A percentile compares a stretch with the other conserved stretches of the same genome.
These are phyloP conservation scores for Aurinia saxatilis DNA, from an alignment of 345 rosid genomes.

Conservation along the genomic window DNA sequence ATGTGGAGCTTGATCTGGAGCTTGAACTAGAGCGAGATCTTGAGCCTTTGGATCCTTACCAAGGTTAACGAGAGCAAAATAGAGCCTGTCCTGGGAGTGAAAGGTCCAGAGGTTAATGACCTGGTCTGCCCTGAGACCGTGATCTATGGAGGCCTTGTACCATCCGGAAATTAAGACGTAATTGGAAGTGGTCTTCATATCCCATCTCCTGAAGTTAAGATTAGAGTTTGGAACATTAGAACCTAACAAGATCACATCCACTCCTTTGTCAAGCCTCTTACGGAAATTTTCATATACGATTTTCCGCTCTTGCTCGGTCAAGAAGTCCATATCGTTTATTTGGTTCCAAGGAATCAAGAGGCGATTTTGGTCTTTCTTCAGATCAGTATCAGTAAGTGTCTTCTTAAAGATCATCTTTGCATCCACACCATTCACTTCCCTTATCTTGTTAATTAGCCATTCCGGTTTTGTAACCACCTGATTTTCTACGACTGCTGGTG, in stretches of 20 bases:
- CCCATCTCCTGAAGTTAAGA: slow-evolving; percentile 15
- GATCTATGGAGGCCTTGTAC: background rate
- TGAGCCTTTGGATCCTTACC: background rate
- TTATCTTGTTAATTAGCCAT: slow-evolving; percentile 5
- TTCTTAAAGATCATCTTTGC: background rate
- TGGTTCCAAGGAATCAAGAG: background rate
- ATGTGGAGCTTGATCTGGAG: no score
- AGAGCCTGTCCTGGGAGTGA: background rate
- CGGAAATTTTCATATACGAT: background rate
- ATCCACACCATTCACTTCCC: background rate
- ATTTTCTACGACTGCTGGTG: no score
- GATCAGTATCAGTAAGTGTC: background rate
- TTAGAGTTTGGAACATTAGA: background rate
- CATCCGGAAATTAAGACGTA: background rate
- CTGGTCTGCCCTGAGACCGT: background rate
- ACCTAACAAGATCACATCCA: background rate
- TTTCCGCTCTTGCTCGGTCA: background rate
- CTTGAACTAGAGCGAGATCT: background rate
- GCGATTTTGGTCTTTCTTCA: background rate
- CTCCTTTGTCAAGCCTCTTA: background rate
- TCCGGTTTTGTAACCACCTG: background rate
- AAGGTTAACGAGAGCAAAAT: background rate
- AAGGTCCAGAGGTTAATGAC: background rate
- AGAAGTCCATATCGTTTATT: background rate
- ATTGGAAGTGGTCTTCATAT: background rate